Evolutionary conservation across 768 basidiomycete species (phyloP).

Genomic region (Termitomyces sp.): DNA sequence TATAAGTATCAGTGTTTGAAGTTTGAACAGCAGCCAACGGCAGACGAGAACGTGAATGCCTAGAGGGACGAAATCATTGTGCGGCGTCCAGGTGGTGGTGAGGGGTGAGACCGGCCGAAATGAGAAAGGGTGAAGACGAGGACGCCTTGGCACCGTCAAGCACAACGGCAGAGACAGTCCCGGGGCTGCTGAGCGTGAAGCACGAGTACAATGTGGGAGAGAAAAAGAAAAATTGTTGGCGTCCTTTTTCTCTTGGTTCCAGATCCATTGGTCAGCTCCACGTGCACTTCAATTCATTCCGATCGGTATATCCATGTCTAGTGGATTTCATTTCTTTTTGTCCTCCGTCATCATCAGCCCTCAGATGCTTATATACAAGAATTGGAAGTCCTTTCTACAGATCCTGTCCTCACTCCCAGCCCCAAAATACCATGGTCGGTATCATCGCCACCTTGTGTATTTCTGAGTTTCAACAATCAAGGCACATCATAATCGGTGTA

Average conservation of each 20-base stretch:
- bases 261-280: constrained; percentile 18
- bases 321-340: neutral
- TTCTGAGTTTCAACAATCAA: neutral
- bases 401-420: neutral
- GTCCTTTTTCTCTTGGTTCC: constrained; percentile 16
- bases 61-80: constrained; percentile 40
- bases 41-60: constrained; percentile 11
- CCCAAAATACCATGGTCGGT: neutral
- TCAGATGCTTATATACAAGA: neutral
- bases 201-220: constrained; percentile 11
- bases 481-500: neutral
- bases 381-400: neutral
- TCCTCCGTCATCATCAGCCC: neutral
- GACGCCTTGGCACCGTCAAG: constrained; percentile 15
- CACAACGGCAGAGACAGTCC: constrained; percentile 4
- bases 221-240: constrained; percentile 9
- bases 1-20: constrained; percentile 5
- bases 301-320: constrained; percentile 3
- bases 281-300: constrained; percentile 10
- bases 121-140: constrained; percentile 12
- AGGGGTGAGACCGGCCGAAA: constrained; percentile 15
- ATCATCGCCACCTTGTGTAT: too few relatives aligned
- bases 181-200: neutral
- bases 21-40: constrained; percentile 12
- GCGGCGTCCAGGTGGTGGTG: constrained; percentile 29